phyloP scores from a whole-genome alignment of 306 rosid species.

The Cicer arietinum region DNA sequence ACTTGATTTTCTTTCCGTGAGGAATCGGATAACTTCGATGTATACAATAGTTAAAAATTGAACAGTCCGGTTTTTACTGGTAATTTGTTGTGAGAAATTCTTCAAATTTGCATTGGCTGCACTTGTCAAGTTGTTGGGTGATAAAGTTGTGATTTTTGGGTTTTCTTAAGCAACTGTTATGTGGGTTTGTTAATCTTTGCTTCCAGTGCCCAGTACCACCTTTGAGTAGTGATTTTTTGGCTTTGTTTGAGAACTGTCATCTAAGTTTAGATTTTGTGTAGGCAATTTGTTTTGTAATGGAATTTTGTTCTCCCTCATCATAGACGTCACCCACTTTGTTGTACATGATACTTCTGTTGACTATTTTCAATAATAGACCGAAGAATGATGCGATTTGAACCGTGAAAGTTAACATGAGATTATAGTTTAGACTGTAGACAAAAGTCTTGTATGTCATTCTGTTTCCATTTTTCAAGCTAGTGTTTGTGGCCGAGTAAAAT shows the following conservation, averaged over 20 bases:
- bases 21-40: not conserved
- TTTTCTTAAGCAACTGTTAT: too few relatives aligned
- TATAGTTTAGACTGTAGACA: constrained; percentile 3
- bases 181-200: too few relatives aligned
- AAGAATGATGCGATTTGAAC: constrained; percentile 15
- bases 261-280: too few relatives aligned
- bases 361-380: not conserved
- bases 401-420: not conserved
- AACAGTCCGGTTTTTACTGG: not conserved
- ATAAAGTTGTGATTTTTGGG: too few relatives aligned
- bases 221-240: too few relatives aligned
- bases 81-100: not conserved
- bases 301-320: not conserved
- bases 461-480: constrained; percentile 11
- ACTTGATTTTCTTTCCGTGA: not conserved
- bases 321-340: not conserved
- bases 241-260: too few relatives aligned
- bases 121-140: too few relatives aligned
- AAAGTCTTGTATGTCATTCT: constrained; percentile 22
- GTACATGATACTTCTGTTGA: constrained; percentile 31
- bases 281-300: too few relatives aligned
- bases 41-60: not conserved
- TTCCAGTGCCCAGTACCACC: too few relatives aligned
- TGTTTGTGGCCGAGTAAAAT: constrained; percentile 17
- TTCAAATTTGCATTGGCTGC: not conserved